Evolutionary conservation across 768 basidiomycete species (phyloP), one percentile per base, ranked within the genome.

Genomic region (Amanita pseudoporphyria): DNA sequence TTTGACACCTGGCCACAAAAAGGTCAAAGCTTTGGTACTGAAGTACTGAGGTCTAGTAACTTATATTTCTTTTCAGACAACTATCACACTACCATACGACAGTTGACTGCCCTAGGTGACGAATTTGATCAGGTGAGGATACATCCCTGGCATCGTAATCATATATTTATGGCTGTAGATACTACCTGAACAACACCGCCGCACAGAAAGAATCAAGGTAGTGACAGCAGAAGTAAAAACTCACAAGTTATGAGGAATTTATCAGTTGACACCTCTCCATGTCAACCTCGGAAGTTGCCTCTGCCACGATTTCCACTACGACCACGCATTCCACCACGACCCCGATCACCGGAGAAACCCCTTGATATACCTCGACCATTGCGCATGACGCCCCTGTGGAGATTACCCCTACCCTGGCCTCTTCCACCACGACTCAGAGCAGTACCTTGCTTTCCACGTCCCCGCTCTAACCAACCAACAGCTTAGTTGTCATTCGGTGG

Each of bases 241-340:
- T 6, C 52, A 80, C 53, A 77, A 72, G 54, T 60, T 67, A 31
- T 79, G 60, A 73, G 9, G 26, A 36, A 7, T 16, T 18, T n/a
- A 18, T 46, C 13, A 49, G 14, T 45, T n/a, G 33, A 21, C 53
- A 41, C 39, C 38, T 42, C 16, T 40, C 10, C 28, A 52, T 67
- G 77, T 63, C 67, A 77, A 36, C 78, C 76, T 60, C 78, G 70
- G 60, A 67, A 76, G n/a, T 72, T 64, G 48, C 74, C 61, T 21
- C 62, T 52, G 19, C 65, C 61, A 22, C 66, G 58, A 30, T 57
- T 42, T 16, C 59, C 57, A 26, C 58, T 52, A 49, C 66, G 61
- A 31, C 72, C 66, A 12, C 71, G 58, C 30, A 67, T 62, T 21
- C 67, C 62, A 39, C 68, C 59, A 6, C 65, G 61, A 13, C 68